Evolutionary conservation across 345 rosid species (phyloP), one percentile per base, ranked within the genome.

Genomic region (Fremontodendron californicum): DNA sequence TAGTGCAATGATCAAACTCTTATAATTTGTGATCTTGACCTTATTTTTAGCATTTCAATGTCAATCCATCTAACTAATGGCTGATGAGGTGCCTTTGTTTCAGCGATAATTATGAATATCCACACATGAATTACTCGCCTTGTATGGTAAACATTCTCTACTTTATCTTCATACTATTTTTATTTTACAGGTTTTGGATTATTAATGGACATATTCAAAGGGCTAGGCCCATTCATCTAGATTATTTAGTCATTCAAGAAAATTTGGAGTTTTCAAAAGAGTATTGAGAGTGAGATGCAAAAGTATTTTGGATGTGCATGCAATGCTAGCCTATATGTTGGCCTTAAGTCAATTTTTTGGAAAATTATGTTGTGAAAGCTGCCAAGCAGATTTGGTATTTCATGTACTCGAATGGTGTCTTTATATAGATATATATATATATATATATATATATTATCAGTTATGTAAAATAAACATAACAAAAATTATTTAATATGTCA

Each of bases 31-130:
- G 27, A 55, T 46, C 13, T 29, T 29, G 33, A n/a, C 25, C 48
- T 76, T 63, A 71, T 40, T 75, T 78, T 76, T 67, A 54, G 78
- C n/a, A 10, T 60, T 33, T 31, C 6, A 33, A 39, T 18, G 61
- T 27, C 19, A 63, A 68, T 31, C 18, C 46, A 25, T 9, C 61
- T 6, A 66, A 73, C n/a, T n/a, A 3, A 39, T 31, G 78, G 51
- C 13, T 15, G 27, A 1, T 33, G 35, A 60, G 31, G 37, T 55
- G 48, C 71, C 8, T 69, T 49, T 57, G 27, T 39, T 66, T 8
- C 6, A 6, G 67, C 74, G 74, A 78, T 29, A 84, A 77, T 64
- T 46, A 29, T 58, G 83, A 66, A 78, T 37, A 40, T n/a, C 85
- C 83, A 74, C 79, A 37, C 4, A 45, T 2, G 48, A 19, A 2